Evolutionary conservation across 345 rosid species (phyloP), one percentile per base, ranked within the genome.

Genomic region (Capsella bursapastoris): DNA sequence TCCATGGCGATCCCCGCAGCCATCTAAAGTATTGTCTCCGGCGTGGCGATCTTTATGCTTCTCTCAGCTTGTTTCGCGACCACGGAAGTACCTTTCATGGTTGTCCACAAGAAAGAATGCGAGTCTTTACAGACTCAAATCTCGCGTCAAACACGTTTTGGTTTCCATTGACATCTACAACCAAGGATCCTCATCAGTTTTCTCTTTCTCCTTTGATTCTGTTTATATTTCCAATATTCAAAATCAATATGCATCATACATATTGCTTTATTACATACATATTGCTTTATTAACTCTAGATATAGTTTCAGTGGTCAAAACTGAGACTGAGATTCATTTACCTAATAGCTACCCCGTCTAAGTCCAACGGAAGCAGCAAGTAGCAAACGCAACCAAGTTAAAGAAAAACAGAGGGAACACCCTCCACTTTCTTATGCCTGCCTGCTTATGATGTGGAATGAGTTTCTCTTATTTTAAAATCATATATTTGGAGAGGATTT

Each of bases 91-190:
- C 96, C 97, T 3, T 90, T 90, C 84, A 77, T 93, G 35, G 81
- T 93, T 34, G 91, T 88, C 15, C 22, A 18, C 22, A 18, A 18
- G 22, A 18, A 18, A 18, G 22, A 18, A 18, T 0, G 22, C 22
- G 22, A 18, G 22, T 18, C 22, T 18, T 18, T 0, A 18, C 22
- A 18, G 90, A 48, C 87, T 86, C 81, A 93, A 86, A 71, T 84
- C 94, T 57, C 96, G 94, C 67, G 79, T 84, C 63, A 91, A 93
- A 66, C 94, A 86, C 63, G 90, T 93, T 82, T 77, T 82, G 22
- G 94, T 93, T 73, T 83, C 96, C 51, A 59, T 93, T 72, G 96
- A 93, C 68, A 80, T 90, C 83, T 89, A 90, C 82, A 93, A 90
- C 51, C 97, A 89, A 73, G 91, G 98, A 79, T 83, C 88, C 61